Percentiles rank a stretch among this genome's conserved stretches.
Evolutionary conservation across 1,284 basidiomycete species (phyloP).

Genomic region (Somion occarium): DNA sequence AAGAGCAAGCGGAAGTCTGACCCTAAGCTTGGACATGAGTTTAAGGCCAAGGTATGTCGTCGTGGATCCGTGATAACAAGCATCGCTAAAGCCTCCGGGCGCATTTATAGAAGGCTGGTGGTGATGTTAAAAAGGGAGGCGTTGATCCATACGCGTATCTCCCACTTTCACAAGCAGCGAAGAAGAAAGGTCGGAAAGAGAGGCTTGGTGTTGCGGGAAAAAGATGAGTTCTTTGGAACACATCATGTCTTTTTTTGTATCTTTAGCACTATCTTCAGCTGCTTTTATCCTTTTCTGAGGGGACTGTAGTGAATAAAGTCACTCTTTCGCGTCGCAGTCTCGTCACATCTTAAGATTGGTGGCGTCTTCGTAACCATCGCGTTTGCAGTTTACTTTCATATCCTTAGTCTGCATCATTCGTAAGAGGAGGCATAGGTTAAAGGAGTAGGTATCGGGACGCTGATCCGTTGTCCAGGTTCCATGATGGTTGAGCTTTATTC

Average conservation of each 20-base stretch:
- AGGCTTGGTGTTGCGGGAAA: constrained; percentile 32
- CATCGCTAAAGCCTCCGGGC: neutral
- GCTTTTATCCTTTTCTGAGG: no score
- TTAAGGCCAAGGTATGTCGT: constrained; percentile 73
- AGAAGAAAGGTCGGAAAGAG: constrained; percentile 38
- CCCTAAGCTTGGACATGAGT: constrained; percentile 77
- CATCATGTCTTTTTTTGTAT: neutral
- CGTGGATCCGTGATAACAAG: neutral
- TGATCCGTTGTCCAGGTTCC: no score
- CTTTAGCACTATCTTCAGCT: no score
- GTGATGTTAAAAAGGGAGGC: constrained; percentile 85
- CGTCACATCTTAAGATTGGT: no score
- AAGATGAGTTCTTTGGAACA: constrained; percentile 14
- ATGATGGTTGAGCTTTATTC: no score
- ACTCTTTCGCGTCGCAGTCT: no score
- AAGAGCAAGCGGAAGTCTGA: constrained; percentile 59
- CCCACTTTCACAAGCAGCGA: constrained; percentile 77
- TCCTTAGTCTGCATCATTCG: no score
- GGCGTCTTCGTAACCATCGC: no score
- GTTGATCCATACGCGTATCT: constrained; percentile 94
- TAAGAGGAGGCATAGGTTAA: no score
- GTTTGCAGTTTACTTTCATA: no score
- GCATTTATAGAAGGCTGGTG: constrained; percentile 74
- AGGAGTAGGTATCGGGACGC: no score
- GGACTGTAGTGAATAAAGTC: no score